Evolutionary conservation across 352 stramenopile species (phyloP).

Genomic region (Thalassiosira livingstoniorum): DNA sequence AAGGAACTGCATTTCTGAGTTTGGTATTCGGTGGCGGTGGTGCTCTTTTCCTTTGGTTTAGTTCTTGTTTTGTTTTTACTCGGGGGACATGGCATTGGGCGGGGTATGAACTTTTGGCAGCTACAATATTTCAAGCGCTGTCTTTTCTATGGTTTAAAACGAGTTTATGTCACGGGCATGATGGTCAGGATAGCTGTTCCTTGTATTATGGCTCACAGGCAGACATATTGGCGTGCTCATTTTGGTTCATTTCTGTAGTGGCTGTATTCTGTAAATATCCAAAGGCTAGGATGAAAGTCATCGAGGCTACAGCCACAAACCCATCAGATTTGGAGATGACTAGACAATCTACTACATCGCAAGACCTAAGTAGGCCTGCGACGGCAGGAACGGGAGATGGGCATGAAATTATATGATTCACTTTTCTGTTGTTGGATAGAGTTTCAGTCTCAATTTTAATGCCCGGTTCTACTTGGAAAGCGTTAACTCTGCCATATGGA

Average conservation of each 20-base stretch:
- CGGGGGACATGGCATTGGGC: conserved; percentile 66
- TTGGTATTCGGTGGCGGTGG: conserved; percentile 69
- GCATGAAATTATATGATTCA: conserved; percentile 6
- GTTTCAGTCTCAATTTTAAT: no score
- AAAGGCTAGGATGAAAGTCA: background rate
- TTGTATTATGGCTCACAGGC: conserved; percentile 64
- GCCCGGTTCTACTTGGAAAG: no score
- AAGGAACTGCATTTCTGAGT: conserved; percentile 62
- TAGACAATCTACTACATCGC: background rate
- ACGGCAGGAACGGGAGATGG: background rate
- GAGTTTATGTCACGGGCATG: conserved; percentile 55
- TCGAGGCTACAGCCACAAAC: background rate
- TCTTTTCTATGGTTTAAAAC: conserved; percentile 71
- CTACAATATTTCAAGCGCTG: conserved; percentile 57
- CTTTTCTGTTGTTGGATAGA: no score
- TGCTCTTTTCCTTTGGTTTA: conserved; percentile 73
- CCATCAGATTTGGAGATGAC: conserved; percentile 17
- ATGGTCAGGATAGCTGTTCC: conserved; percentile 49
- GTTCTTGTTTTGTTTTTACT: conserved; percentile 70
- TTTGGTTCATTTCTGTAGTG: conserved; percentile 61
- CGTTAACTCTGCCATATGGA: no score
- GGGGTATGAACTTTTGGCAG: conserved; percentile 67
- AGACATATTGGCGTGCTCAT: conserved; percentile 59
- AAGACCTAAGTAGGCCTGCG: background rate
- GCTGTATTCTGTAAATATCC: conserved; percentile 65